Evolutionary conservation across 768 basidiomycete species (phyloP).

Genomic region (Leccinum subgranulosum): DNA sequence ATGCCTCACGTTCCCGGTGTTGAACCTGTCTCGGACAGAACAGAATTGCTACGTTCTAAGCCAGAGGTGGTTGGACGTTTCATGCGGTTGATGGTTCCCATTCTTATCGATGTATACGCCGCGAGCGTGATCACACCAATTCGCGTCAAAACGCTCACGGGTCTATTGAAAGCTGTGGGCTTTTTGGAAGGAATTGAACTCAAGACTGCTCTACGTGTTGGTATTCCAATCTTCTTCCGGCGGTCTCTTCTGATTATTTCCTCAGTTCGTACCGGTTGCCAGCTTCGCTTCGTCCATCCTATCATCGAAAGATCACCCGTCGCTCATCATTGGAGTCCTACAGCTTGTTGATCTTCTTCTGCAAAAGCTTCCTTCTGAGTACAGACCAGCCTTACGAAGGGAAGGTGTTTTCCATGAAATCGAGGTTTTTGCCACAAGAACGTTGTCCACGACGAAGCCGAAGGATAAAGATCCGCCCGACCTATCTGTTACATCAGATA

Average conservation of each 20-base stretch:
- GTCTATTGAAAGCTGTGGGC: slow-evolving; percentile 85
- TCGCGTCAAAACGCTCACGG: slow-evolving; percentile 84
- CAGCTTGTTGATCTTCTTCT: slow-evolving; percentile 93
- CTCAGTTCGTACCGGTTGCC: slow-evolving; percentile 87
- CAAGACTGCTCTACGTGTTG: slow-evolving; percentile 71
- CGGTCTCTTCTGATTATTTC: slow-evolving; percentile 8
- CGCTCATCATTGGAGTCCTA: slow-evolving; percentile 81
- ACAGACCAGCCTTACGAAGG: slow-evolving; percentile 84
- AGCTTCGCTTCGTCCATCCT: slow-evolving; percentile 93
- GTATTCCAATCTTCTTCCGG: slow-evolving; percentile 25
- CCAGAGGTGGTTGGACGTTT: slow-evolving; percentile 78
- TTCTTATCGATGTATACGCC: slow-evolving; percentile 98
- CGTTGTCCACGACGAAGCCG: slow-evolving; percentile 51
- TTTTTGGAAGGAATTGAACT: slow-evolving; percentile 80
- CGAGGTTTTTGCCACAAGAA: slow-evolving; percentile 65
- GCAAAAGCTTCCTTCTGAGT: slow-evolving; percentile 77
- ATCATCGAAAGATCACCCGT: slow-evolving; percentile 87
- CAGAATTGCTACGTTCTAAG: slow-evolving; percentile 72
- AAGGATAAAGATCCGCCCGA: slow-evolving; percentile 44
- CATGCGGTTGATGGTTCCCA: slow-evolving; percentile 86
- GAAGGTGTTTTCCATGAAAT: slow-evolving; percentile 98
- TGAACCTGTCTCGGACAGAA: slow-evolving; percentile 48
- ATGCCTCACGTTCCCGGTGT: slow-evolving; percentile 32
- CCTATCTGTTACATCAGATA: slow-evolving; percentile 35
- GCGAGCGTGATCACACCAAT: slow-evolving; percentile 90